Percentiles rank a stretch among this genome's conserved stretches.
Conservation (phyloP, 164 flowering plant species). For the Piper betle region DNA sequence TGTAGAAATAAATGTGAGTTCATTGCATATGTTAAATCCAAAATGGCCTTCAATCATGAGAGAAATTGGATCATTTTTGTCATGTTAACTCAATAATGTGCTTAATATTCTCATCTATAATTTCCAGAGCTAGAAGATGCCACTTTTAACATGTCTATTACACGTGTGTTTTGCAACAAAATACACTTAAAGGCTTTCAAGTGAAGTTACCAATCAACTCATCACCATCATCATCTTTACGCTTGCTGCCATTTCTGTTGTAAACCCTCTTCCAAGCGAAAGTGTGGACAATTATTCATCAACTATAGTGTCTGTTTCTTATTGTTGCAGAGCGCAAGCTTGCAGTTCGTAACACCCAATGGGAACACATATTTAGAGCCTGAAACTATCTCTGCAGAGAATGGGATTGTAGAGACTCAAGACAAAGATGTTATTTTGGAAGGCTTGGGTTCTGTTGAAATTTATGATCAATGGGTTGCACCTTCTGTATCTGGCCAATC, state of each 20-base stretch:
- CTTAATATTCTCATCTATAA: neutral
- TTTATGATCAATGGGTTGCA: constrained; percentile 88
- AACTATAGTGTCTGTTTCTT: neutral
- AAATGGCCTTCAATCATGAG: neutral
- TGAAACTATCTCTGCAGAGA: constrained; percentile 56
- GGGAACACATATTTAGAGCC: constrained; percentile 53
- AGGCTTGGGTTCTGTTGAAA: constrained; percentile 52
- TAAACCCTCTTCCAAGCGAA: neutral
- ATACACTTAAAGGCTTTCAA: too few species aligned
- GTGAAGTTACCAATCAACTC: too few species aligned
- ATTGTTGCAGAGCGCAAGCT: constrained; percentile 36
- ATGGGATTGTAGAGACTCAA: constrained; percentile 58
- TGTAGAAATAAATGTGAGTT: constrained; percentile 84
- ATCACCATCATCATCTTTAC: too few species aligned
- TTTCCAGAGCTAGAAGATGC: neutral
- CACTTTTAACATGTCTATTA: too few species aligned
- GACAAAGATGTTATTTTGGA: constrained; percentile 85
- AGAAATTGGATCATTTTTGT: neutral
- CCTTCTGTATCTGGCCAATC: constrained; percentile 73
- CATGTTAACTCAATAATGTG: neutral
- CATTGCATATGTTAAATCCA: neutral
- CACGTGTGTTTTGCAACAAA: too few species aligned
- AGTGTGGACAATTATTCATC: neutral
- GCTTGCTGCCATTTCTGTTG: too few species aligned
- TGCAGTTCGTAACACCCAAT: constrained; percentile 41